Conservation (phyloP, 1,284 basidiomycete species). For the Heterobasidion parviporum region DNA sequence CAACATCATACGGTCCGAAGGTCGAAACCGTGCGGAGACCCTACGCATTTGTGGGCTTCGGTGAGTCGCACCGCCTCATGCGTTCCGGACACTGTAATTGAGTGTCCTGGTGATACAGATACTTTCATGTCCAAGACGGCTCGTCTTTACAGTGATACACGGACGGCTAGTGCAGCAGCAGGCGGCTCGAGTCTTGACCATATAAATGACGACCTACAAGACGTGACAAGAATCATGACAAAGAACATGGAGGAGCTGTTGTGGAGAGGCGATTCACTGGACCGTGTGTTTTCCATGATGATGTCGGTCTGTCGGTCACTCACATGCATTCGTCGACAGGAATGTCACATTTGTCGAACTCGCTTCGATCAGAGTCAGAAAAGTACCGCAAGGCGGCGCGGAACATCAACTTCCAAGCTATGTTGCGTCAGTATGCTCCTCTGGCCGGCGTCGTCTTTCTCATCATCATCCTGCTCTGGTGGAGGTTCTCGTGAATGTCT, state of each 20-base stretch:
- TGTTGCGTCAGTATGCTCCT: conserved; percentile 95
- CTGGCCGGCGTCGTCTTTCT: conserved; percentile 75
- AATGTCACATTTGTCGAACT: conserved; percentile 97
- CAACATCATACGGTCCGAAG: conserved; percentile 83
- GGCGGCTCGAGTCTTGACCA: conserved; percentile 64
- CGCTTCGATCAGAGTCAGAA: conserved; percentile 93
- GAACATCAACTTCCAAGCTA: conserved; percentile 90
- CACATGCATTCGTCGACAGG: conserved; percentile 34
- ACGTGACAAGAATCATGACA: conserved; percentile 99
- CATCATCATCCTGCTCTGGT: conserved; percentile 84
- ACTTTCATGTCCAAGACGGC: conserved; percentile 99
- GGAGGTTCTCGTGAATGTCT: conserved; percentile 64
- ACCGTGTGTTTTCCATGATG: conserved; percentile 49
- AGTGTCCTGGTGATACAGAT: conserved; percentile 39
- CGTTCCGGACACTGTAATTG: background rate
- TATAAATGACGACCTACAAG: conserved; percentile 93
- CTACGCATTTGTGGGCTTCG: conserved; percentile 94
- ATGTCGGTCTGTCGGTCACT: background rate
- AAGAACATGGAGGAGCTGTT: conserved; percentile 99
- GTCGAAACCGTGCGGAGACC: conserved; percentile 82
- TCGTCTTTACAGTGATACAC: conserved; percentile 88
- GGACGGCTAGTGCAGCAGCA: conserved; percentile 71
- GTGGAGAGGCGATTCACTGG: conserved; percentile 95
- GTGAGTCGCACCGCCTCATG: conserved; percentile 35
- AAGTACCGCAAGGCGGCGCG: conserved; percentile 95